Conservation (phyloP, 1,139 yeast genomes). For the Hemisphaericaspora xylofermentans region DNA sequence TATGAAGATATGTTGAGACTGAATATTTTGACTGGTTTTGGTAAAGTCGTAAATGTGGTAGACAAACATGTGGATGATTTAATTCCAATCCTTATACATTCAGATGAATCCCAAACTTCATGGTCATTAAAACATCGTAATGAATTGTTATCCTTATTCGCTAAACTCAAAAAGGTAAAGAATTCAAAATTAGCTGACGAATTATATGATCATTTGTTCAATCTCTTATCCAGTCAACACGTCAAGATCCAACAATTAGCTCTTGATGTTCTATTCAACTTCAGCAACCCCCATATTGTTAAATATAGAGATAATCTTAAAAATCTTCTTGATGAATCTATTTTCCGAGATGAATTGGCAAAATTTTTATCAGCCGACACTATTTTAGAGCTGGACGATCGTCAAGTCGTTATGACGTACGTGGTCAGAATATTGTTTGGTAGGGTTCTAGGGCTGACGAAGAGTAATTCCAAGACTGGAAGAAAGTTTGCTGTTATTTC, state of each 20-base stretch:
- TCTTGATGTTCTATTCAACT: slow-evolving; percentile 67
- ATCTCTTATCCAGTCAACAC: slow-evolving; percentile 62
- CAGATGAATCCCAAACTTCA: slow-evolving; percentile 24
- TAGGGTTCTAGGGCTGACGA: slow-evolving; percentile 62
- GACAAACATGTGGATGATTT: slow-evolving; percentile 59
- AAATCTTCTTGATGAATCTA: slow-evolving; percentile 76
- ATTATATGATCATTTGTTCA: slow-evolving; percentile 54
- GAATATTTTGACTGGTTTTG: slow-evolving; percentile 12
- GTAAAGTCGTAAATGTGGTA: slow-evolving; percentile 57
- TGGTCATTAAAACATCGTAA: slow-evolving; percentile 69
- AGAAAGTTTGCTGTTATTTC: slow-evolving; percentile 76
- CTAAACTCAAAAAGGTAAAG: slow-evolving; percentile 64
- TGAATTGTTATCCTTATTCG: slow-evolving; percentile 58
- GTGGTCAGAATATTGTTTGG: slow-evolving; percentile 83
- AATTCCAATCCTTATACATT: slow-evolving; percentile 49
- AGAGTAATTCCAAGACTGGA: slow-evolving; percentile 68
- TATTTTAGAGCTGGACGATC: slow-evolving; percentile 59
- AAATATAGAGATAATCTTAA: slow-evolving; percentile 73
- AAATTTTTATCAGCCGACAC: slow-evolving; percentile 58
- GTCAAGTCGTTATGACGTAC: slow-evolving; percentile 61
- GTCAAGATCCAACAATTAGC: slow-evolving; percentile 71
- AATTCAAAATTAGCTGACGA: slow-evolving; percentile 50
- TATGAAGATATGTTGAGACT: slow-evolving; percentile 10
- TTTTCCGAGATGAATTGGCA: slow-evolving; percentile 82
- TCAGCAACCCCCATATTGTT: slow-evolving; percentile 54